Conservation (phyloP, 768 basidiomycete genomes). For the Mycena crocata region DNA sequence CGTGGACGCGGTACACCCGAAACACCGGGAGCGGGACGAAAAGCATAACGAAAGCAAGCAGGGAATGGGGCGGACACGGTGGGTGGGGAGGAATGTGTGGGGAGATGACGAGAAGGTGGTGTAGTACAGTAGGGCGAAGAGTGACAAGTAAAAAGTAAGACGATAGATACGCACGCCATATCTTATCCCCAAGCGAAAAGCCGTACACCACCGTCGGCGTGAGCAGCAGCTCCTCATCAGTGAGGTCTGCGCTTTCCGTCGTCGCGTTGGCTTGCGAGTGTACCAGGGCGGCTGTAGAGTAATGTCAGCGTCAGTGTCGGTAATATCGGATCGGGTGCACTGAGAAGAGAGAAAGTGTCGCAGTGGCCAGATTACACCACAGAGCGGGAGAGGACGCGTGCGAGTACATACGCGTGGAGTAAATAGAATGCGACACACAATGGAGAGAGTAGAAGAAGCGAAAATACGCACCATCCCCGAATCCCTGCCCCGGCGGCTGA, state of each 20-base stretch:
- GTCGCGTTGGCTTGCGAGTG: constrained; percentile 28
- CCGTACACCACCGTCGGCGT: constrained; percentile 69
- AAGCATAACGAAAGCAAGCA: too few relatives aligned
- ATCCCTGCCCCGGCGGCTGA: constrained; percentile 17
- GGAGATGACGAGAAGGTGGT: too few relatives aligned
- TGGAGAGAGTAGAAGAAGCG: too few relatives aligned
- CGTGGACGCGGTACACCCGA: too few relatives aligned
- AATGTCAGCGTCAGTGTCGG: not conserved
- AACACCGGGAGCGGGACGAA: too few relatives aligned
- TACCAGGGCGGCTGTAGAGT: constrained; percentile 37
- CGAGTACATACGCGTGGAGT: not conserved
- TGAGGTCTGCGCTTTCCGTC: constrained; percentile 43
- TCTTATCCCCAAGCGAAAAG: constrained; percentile 70
- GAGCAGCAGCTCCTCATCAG: constrained; percentile 66
- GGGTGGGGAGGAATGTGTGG: too few relatives aligned
- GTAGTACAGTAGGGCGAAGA: too few relatives aligned
- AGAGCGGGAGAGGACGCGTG: not conserved
- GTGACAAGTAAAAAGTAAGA: not conserved
- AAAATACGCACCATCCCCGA: constrained; percentile 15
- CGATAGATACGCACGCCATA: constrained; percentile 58
- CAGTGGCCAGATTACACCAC: not conserved
- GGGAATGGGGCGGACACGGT: too few relatives aligned
- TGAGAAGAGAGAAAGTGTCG: too few relatives aligned
- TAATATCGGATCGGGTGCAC: too few relatives aligned
- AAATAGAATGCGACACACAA: too few relatives aligned